Conservation (phyloP, 116 monocot species). For the Posidonia oceanica region DNA sequence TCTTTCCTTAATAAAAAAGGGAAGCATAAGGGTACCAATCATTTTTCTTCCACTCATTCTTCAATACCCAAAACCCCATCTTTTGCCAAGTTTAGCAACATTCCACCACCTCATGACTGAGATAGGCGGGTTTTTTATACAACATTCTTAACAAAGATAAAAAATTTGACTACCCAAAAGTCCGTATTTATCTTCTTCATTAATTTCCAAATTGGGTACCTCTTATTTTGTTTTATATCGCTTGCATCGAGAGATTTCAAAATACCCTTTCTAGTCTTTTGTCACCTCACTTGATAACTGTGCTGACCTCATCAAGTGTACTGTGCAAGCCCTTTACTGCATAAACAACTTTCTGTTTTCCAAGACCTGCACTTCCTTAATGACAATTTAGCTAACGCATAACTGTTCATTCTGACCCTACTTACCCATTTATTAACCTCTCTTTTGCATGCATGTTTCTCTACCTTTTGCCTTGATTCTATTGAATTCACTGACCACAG, state of each 20-base stretch:
- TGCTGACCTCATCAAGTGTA: neutral
- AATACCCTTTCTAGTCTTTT: too few relatives aligned
- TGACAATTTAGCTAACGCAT: neutral
- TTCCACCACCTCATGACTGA: too few relatives aligned
- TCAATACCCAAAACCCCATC: neutral
- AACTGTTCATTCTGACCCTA: neutral
- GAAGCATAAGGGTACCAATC: slow-evolving; percentile 49
- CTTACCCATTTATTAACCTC: neutral
- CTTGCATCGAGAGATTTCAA: too few relatives aligned
- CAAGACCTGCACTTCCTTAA: neutral
- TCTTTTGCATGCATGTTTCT: neutral
- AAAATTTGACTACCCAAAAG: too few relatives aligned
- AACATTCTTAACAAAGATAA: too few relatives aligned
- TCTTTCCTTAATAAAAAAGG: slow-evolving; percentile 51
- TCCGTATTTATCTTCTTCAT: neutral
- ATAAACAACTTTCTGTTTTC: neutral
- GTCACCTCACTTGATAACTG: too few relatives aligned
- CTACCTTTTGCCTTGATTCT: neutral
- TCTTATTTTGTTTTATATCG: too few relatives aligned
- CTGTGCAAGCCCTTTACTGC: neutral
- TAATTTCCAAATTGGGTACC: neutral
- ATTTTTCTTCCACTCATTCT: neutral
- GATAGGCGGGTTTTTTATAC: too few relatives aligned
- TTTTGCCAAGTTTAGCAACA: too few relatives aligned
- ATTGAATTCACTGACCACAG: neutral